These are phyloP conservation scores for Cladophialophora yegresii DNA, from an alignment of 2,329 filamentous ascomycete genomes.

Conservation along the genomic window DNA sequence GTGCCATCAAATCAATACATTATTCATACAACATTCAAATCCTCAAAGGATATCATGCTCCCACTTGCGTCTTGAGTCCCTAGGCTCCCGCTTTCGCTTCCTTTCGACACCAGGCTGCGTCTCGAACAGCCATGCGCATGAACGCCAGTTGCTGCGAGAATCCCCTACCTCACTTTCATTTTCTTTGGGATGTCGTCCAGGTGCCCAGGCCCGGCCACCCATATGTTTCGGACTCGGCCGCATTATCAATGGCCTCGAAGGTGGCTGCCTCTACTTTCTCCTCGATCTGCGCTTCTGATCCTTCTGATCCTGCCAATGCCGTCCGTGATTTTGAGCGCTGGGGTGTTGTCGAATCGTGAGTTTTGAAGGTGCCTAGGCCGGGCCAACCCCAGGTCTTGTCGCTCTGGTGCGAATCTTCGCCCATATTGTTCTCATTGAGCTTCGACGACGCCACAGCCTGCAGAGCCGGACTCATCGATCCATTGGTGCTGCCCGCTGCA, in stretches of 20 bases:
- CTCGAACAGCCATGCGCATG: background rate
- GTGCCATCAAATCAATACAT: background rate
- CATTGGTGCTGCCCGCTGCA: conserved; percentile 6
- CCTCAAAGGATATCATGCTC: background rate
- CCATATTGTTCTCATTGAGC: conserved; percentile 32
- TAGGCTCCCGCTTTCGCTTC: background rate
- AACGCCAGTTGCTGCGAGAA: background rate
- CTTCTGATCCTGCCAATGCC: background rate
- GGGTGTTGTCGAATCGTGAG: background rate
- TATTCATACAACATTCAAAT: background rate
- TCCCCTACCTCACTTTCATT: background rate
- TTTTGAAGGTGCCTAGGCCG: conserved; percentile 10
- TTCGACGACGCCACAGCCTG: conserved; percentile 23
- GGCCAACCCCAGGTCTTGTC: conserved; percentile 26
- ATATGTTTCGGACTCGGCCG: conserved; percentile 23
- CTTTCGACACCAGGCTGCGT: background rate
- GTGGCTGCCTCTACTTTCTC: conserved; percentile 22
- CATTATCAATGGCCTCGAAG: conserved; percentile 27
- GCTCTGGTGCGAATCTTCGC: conserved; percentile 23
- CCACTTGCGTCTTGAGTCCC: background rate
- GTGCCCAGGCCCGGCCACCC: conserved; percentile 30
- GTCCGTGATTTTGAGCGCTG: conserved; percentile 1
- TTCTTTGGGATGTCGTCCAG: conserved; percentile 6
- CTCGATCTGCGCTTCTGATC: background rate
- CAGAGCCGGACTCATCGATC: conserved; percentile 27